phyloP scores from a whole-genome alignment of 352 stramenopile species.

The Pythium scleroteichum region DNA sequence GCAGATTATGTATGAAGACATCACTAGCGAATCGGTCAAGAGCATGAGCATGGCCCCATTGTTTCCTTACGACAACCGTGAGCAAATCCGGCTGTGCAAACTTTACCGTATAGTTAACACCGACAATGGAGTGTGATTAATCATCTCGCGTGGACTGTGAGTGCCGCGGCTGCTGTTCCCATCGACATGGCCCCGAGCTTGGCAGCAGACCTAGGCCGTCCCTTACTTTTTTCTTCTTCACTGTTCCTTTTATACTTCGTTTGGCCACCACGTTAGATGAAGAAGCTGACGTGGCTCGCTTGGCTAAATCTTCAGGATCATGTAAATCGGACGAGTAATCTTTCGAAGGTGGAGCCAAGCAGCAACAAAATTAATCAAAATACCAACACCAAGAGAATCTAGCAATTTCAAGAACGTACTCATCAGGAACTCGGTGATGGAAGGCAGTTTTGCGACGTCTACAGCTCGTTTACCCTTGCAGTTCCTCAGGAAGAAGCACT shows the following conservation, averaged over 20 bases:
- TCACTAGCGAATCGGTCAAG: slow-evolving; percentile 43
- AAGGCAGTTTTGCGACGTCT: slow-evolving; percentile 45
- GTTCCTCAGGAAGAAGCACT: slow-evolving; percentile 54
- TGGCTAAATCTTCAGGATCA: too few relatives aligned
- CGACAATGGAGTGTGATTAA: not conserved
- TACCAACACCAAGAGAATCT: too few relatives aligned
- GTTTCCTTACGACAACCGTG: slow-evolving; percentile 63
- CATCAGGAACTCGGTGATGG: slow-evolving; percentile 31
- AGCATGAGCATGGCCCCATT: slow-evolving; percentile 40
- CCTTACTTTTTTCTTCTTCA: slow-evolving; percentile 14
- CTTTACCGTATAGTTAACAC: slow-evolving; percentile 31
- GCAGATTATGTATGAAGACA: slow-evolving; percentile 64
- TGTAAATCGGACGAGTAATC: slow-evolving; percentile 9
- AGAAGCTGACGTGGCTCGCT: not conserved
- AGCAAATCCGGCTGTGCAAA: slow-evolving; percentile 70
- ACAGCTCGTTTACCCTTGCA: slow-evolving; percentile 45
- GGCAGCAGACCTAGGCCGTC: slow-evolving; percentile 4
- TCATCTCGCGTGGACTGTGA: slow-evolving; percentile 9
- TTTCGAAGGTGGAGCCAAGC: too few relatives aligned
- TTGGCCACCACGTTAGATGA: not conserved
- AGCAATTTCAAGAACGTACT: slow-evolving; percentile 27
- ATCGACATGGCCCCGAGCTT: slow-evolving; percentile 2
- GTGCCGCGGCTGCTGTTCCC: not conserved
- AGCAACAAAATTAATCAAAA: too few relatives aligned
- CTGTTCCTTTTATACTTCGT: not conserved